Evolutionary conservation across 2,329 filamentous ascomycete species (phyloP).

Genomic region (Ascochyta rabiei): DNA sequence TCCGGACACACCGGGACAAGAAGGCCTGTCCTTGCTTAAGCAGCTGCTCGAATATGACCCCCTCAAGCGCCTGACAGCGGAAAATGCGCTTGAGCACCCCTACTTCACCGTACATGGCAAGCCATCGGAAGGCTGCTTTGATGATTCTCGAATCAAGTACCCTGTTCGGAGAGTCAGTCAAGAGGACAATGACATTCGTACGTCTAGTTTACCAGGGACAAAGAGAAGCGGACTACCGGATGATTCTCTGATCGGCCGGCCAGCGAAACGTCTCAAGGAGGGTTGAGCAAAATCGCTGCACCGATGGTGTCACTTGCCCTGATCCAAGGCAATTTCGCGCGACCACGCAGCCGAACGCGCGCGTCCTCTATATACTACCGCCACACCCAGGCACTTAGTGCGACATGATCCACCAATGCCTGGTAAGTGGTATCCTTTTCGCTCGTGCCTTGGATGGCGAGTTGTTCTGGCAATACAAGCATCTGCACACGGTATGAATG

Average conservation of each 20-base stretch:
- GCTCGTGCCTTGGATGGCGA: background rate
- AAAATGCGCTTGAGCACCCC: constrained; percentile 84
- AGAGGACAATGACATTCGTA: constrained; percentile 96
- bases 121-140: constrained; percentile 84
- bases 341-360: constrained; percentile 8
- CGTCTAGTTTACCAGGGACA: constrained; percentile 84
- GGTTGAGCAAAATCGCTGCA: constrained; percentile 28
- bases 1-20: constrained; percentile 54
- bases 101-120: constrained; percentile 73
- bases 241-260: constrained; percentile 68
- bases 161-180: constrained; percentile 88
- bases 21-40: constrained; percentile 82
- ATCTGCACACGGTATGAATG: background rate
- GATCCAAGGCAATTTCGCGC: background rate
- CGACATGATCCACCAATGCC: background rate
- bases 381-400: background rate
- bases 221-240: constrained; percentile 88
- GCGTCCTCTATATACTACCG: background rate
- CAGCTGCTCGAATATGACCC: constrained; percentile 93
- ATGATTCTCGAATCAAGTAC: constrained; percentile 86
- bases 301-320: background rate
- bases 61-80: constrained; percentile 82
- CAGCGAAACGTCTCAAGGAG: constrained; percentile 62
- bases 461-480: background rate
- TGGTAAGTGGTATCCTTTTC: background rate